Base-by-base conservation (phyloP, 495 filamentous ascomycete species). In the Penicillium longicatenatum region DNA sequence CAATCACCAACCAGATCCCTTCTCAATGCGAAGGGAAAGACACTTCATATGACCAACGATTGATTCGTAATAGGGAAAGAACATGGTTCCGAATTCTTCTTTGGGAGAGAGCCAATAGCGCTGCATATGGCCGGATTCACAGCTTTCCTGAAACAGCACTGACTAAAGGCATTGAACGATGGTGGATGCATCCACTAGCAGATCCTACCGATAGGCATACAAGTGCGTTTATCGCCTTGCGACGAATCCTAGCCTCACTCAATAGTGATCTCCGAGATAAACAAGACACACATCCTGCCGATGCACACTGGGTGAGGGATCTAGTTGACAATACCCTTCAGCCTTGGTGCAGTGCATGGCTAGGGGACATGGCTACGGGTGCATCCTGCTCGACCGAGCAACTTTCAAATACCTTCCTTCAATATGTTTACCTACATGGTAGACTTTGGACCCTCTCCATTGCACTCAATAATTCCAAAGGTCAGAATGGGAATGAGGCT, bases 91-190 rank as follows among this genome's bases (percentile, higher is more conserved):
- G 63, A 9, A 71, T 71, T 22, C 33, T 69, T 1, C 41, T 71
- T 9, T 69, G 68, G 68, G 68, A 69, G 6, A 54, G 68, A 55
- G 68, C 68, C 0, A 71, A 69, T 29, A 69, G 65, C 49, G 68
- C 65, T n/a, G 59, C 68, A 0, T 55, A 56, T 49, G 68, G 68
- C 19, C 57, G 63, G 21, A 63, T 61, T 1, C 52, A 62, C 19
- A 49, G 44, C 19, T 66, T 69, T n/a, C 68, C 68, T 1, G 66
- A 69, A 24, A 71, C 65, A 6, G 52, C 59, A 0, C 50, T 71
- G 45, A 71, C 60, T 0, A 43, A 39, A 3, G 54, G 41, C 6
- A 58, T 70, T 17, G 61, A 68, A 14, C 50, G n/a, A 14, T 71
- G 68, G 68, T 71, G 66, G 58, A 26, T 56, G 8, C 66, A 66